These are phyloP conservation scores for Omphalotus guepiniiformis DNA, from an alignment of 768 basidiomycete species.

Conservation along the genomic window DNA sequence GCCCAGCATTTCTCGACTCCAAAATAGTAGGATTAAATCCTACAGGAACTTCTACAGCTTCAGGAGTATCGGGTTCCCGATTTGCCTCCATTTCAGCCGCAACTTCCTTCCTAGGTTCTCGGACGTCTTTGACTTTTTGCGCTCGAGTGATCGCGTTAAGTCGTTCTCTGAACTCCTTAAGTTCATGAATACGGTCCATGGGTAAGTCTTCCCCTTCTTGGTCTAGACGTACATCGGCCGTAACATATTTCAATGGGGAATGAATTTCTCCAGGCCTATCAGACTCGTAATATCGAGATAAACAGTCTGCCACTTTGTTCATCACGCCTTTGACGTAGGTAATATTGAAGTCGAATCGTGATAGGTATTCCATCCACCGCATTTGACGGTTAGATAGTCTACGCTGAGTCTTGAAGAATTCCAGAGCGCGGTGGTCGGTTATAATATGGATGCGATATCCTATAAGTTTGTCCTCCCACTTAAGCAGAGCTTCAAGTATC, in stretches of 20 bases:
- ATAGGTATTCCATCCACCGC: conserved; percentile 13
- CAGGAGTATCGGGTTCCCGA: background rate
- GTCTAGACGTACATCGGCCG: conserved; percentile 10
- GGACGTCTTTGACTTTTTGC: too few species aligned
- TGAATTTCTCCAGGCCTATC: conserved; percentile 4
- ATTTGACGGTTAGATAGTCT: conserved; percentile 9
- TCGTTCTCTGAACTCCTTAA: background rate
- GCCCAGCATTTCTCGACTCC: background rate
- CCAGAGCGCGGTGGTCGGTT: conserved; percentile 2
- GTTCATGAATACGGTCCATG: background rate
- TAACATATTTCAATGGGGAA: conserved; percentile 5
- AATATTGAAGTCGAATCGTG: conserved; percentile 16
- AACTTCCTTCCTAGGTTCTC: too few species aligned
- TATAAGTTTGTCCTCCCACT: too few species aligned
- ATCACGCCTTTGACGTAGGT: conserved; percentile 7
- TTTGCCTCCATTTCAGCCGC: background rate
- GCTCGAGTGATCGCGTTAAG: too few species aligned
- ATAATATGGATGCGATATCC: background rate
- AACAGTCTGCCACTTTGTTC: conserved; percentile 9
- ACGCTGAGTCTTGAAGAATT: conserved; percentile 12
- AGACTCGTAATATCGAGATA: conserved; percentile 11
- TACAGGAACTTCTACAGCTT: background rate
- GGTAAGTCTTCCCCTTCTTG: conserved; percentile 8
- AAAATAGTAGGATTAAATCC: background rate
- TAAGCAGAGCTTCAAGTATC: too few species aligned